Conservation (phyloP, 768 basidiomycete genomes). For the Boletales sp. region DNA sequence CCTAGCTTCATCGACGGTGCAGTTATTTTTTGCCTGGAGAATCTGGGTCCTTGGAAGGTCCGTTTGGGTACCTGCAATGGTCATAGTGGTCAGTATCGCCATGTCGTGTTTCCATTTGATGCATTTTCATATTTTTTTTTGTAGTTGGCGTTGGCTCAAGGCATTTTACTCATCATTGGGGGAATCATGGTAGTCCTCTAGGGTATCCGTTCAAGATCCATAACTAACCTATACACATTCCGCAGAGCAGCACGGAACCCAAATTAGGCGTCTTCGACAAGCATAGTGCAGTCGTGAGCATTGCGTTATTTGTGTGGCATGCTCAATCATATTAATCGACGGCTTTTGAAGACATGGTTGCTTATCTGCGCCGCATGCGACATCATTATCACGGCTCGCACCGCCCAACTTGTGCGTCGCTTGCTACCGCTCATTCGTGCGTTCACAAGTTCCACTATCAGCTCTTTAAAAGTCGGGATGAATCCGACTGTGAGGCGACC, state of each 20-base stretch:
- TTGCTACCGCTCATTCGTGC: neutral
- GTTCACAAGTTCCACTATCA: neutral
- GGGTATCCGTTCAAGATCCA: neutral
- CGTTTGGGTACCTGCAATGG: neutral
- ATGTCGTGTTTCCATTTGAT: too few species aligned
- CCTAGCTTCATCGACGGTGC: constrained; percentile 5
- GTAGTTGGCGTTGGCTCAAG: constrained; percentile 3
- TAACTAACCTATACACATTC: neutral
- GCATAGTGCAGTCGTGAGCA: constrained; percentile 4
- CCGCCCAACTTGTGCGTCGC: constrained; percentile 6
- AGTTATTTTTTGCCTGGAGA: constrained; percentile 9
- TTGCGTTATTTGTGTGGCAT: too few species aligned
- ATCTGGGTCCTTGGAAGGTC: constrained; percentile 7
- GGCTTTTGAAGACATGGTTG: constrained; percentile 4
- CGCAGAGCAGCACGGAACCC: neutral
- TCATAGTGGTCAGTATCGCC: constrained; percentile 1
- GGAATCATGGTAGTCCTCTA: constrained; percentile 1
- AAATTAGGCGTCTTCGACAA: constrained; percentile 4
- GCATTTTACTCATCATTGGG: neutral
- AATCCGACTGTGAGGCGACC: neutral
- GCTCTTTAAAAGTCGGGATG: neutral
- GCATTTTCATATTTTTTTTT: too few species aligned
- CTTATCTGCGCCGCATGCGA: constrained; percentile 10
- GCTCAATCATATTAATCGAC: too few species aligned
- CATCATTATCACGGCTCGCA: constrained; percentile 9